Evolutionary conservation across 2,329 filamentous ascomycete genomes (phyloP), one percentile per base, ranked within the genome.

Genomic region (Sclerotinia trifoliorum): DNA sequence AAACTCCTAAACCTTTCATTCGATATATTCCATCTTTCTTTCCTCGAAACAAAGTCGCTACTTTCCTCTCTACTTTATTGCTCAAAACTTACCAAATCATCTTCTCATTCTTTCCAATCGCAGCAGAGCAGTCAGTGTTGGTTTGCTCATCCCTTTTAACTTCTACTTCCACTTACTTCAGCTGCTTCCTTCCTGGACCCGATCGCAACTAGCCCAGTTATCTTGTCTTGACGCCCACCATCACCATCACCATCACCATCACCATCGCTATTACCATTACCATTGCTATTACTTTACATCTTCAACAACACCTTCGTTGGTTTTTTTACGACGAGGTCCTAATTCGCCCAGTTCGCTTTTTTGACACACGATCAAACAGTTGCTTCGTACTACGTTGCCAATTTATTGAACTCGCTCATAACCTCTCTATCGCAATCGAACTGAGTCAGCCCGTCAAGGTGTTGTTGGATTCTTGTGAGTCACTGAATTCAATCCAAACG

Each of bases 351-450:
- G 68, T 69, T 62, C 51, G 70, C 66, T 67, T 67, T 52, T 61
- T 69, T 58, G 66, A 63, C 52, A 73, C 68, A 63, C 69, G 69
- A 74, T 71, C 71, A 72, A 68, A 68, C 29, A 60, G 65, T 72
- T 70, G 72, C 73, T 63, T 73, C 67, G 49, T 57, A 72, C 72
- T 74, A 65, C 66, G 61, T 71, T 70, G 46, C 74, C 73, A 70
- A 70, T 67, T 74, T 70, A 68, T 71, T 63, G 61, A 70, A 73
- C 56, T 68, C 70, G 67, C 61, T 73, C 67, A 65, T 69, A 65
- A 72, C 71, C 72, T 77, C 76, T 75, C 75, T 75, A 69, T 75
- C 74, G 73, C 74, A 74, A 71, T 74, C 74, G 73, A 76, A 26
- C 75, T 77, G 75, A 77, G 75, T 77, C 74, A 77, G 73, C 71